phyloP scores from a whole-genome alignment of 768 basidiomycete genomes.

The Podaxis mareebaensis region DNA sequence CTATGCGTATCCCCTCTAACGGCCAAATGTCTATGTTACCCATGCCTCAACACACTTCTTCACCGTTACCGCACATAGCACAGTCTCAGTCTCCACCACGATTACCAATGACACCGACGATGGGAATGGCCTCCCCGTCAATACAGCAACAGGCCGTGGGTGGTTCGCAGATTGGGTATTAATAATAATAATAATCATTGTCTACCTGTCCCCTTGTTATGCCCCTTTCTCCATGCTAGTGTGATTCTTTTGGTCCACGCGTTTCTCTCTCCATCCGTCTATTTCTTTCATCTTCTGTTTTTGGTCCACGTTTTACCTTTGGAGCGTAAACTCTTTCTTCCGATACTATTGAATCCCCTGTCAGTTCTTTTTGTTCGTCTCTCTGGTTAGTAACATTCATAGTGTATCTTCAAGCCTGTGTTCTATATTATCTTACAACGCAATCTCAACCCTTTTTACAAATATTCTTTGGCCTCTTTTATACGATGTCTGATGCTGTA shows the following conservation, averaged over 20 bases:
- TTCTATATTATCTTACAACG: conserved; percentile 17
- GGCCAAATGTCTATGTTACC: conserved; percentile 53
- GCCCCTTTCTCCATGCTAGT: neutral
- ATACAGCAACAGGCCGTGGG: conserved; percentile 56
- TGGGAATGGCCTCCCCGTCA: conserved; percentile 55
- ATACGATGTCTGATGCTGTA: conserved; percentile 16
- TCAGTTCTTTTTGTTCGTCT: conserved; percentile 2
- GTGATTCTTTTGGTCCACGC: neutral
- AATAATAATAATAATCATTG: conserved; percentile 9
- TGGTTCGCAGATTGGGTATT: conserved; percentile 55
- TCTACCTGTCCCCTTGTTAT: neutral
- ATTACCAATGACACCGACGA: conserved; percentile 48
- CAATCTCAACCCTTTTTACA: conserved; percentile 19
- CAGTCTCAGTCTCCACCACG: conserved; percentile 53
- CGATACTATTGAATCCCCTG: conserved; percentile 1
- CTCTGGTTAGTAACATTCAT: neutral
- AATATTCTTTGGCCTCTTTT: conserved; percentile 13
- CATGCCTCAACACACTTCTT: conserved; percentile 48
- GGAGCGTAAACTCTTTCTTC: neutral
- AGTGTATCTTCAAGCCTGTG: conserved; percentile 13
- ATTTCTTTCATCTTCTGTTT: conserved; percentile 17
- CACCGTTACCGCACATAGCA: conserved; percentile 44
- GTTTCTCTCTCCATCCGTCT: neutral
- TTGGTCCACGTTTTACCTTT: neutral
- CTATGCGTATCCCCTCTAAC: conserved; percentile 37